phyloP scores from a whole-genome alignment of 2,329 filamentous ascomycete species.

The Corinectria fuckeliana region DNA sequence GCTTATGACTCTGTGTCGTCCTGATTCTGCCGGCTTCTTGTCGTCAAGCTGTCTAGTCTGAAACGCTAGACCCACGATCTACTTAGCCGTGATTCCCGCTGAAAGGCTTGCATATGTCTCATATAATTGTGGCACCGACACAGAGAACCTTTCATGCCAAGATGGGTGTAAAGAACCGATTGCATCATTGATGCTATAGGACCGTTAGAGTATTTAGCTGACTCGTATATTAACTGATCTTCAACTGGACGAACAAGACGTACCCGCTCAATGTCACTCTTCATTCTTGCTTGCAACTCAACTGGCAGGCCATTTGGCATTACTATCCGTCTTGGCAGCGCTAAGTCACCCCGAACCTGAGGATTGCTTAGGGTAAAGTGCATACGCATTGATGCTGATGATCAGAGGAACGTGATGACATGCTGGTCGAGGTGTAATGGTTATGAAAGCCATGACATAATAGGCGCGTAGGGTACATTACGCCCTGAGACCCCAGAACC shows the following conservation, averaged over 20 bases:
- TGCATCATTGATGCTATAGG: too few relatives aligned
- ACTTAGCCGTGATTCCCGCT: neutral
- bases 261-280: neutral
- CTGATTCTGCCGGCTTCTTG: neutral
- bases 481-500: neutral
- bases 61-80: neutral
- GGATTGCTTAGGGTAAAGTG: neutral
- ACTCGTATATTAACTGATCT: neutral
- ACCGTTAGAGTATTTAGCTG: neutral
- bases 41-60: neutral
- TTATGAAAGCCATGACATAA: neutral
- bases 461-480: neutral
- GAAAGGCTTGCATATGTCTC: too few relatives aligned
- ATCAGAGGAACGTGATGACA: too few relatives aligned
- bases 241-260: neutral
- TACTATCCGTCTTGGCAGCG: neutral
- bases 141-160: neutral
- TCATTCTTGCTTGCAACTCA: neutral
- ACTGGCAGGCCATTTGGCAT: neutral
- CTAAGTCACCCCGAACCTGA: neutral
- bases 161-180: neutral
- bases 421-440: neutral
- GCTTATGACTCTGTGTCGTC: neutral
- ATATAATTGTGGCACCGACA: neutral
- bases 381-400: too few relatives aligned